Evolutionary conservation across 2,329 filamentous ascomycete species (phyloP), one percentile per base, ranked within the genome.

Genomic region (Xylariaceae sp.): DNA sequence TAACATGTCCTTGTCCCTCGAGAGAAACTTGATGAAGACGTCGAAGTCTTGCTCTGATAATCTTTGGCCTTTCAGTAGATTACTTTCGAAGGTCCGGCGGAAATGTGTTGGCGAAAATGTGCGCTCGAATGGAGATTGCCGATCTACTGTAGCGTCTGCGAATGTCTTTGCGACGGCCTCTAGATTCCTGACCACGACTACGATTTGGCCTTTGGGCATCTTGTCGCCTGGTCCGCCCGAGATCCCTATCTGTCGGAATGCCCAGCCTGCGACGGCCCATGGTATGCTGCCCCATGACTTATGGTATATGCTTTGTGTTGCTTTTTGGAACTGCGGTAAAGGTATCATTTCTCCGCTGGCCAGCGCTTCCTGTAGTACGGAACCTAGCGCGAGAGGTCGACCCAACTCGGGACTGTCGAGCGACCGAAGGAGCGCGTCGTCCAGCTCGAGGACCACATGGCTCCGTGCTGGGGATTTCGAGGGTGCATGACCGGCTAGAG

Each of bases 391-490:
- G 10, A 92, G 76, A 1, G 94, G 94, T 41, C 85, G 80, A 2
- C 94, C 94, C 68, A 83, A 91, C 60, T 92, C 84, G 40, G 83
- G 83, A 43, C 78, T 87, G 57, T 91, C 85, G 46, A 99, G 74
- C 33, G 83, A 82, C 19, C 81, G 78, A 18, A 87, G 72, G 1
- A 99, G 77, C 30, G 81, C 75, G 33, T 87, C 81, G 59, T 81
- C 77, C 35, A 81, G 68, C 7, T 71, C 70, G 27, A 86, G 67
- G 30, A 80, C 67, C 11, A 86, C 68, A 15, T 76, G 70, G 50
- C 76, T 76, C 2, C 73, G 68, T 5, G 65, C 66, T 1, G 72
- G 62, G 15, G 71, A 67, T 22, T 67, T 66, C 11, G 74, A 71
- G 1, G 77, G 69, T 14, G 71, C 66, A 5, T 56, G 56, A 18